These are phyloP conservation scores for Coemansia erecta DNA, from an alignment of 192 early-diverging fungal species.

Conservation along the genomic window DNA sequence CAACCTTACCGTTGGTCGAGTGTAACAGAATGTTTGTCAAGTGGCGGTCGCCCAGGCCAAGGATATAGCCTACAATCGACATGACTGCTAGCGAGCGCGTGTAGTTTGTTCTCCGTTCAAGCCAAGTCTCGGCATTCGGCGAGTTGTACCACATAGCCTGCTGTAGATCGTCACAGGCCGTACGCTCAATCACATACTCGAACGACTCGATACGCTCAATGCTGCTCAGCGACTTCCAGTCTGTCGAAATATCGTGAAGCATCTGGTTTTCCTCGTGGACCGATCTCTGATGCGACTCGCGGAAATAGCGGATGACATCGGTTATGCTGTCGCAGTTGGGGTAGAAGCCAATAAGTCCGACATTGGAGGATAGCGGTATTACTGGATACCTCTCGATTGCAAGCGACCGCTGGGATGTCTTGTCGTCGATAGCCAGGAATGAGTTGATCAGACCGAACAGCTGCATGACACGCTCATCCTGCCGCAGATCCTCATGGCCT, in stretches of 20 bases:
- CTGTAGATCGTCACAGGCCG: conserved; percentile 89
- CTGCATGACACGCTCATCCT: conserved; percentile 99
- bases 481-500: conserved; percentile 94
- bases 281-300: conserved; percentile 74
- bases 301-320: conserved; percentile 80
- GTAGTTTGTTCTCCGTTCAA: conserved; percentile 92
- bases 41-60: conserved; percentile 96
- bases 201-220: conserved; percentile 96
- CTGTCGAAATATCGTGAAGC: conserved; percentile 84
- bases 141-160: conserved; percentile 93
- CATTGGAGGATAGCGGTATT: conserved; percentile 91
- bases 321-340: conserved; percentile 87
- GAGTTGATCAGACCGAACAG: conserved; percentile 96
- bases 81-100: conserved; percentile 92
- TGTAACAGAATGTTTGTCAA: conserved; percentile 96
- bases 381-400: conserved; percentile 88
- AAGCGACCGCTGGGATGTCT: conserved; percentile 88
- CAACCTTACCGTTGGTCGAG: conserved; percentile 81
- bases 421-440: conserved; percentile 71
- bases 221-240: conserved; percentile 83
- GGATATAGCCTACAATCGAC: conserved; percentile 98
- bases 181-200: conserved; percentile 85
- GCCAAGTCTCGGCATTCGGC: conserved; percentile 93
- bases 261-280: conserved; percentile 86
- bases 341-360: conserved; percentile 93